Evolutionary conservation across 768 basidiomycete genomes (phyloP), one percentile per base, ranked within the genome.

Genomic region (Lentinula lateritia): DNA sequence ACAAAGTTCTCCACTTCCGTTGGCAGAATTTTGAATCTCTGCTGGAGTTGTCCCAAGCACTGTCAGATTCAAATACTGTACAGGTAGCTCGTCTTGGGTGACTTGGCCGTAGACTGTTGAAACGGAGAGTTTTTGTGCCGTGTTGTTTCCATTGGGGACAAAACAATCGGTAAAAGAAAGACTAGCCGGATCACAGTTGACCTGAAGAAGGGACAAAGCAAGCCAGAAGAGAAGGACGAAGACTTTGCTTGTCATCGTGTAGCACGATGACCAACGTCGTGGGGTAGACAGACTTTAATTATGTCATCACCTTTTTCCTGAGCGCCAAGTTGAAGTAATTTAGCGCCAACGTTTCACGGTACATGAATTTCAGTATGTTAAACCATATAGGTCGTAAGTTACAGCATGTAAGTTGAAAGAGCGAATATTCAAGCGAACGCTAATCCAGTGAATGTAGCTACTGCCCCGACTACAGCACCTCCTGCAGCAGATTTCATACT

Each of bases 71-170:
- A 95, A 73, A 65, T 79, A 81, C 8, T 69, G 73, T 2, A 76
- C 79, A 41, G 75, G 69, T 18, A 73, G 70, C 10, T 75, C 73
- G 52, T 52, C 41, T 16, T 80, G 73, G 23, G 83, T 73, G 61
- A 89, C 78, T 71, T 93, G 92, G 20, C 83, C 88, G 69, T 90
- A 93, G 48, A 93, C 84, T 36, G 82, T 81, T 62, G 83, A 79
- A 61, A 93, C 79, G 36, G 83, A 76, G 73, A 92, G 78, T 70
- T 87, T 89, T 71, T 80, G 80, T 48, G 79, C 71, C 36, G 68
- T 65, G 72, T 81, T 80, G 61, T 80, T 79, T 28, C 58, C 58
- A 35, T 75, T 70, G 23, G 71, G 61, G 63, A 75, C 72, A 72
- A 84, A 92, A 73, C 92, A 93, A 71, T 92, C 89, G n/a, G 72